Base-by-base conservation (phyloP, 2,329 filamentous ascomycete genomes). In the Purpureocillium takamizusanense region DNA sequence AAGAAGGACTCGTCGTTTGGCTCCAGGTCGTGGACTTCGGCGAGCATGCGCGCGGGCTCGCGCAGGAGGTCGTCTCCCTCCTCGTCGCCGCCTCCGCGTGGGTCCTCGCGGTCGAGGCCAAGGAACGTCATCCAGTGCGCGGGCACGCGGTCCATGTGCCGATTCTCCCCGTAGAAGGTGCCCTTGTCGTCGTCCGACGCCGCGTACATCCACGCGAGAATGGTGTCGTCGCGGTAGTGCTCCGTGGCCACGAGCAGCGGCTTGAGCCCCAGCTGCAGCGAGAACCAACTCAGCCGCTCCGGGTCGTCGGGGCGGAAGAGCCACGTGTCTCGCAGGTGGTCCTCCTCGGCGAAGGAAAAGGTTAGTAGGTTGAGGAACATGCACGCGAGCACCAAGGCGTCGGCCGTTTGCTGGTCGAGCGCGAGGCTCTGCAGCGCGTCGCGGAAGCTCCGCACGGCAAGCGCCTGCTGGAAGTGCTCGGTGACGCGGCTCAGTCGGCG, bases 351-450 rank as follows among this genome's bases (percentile, higher is more conserved):
- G 5, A 41, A 16, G 2, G 49, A 43, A 37, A 52, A 52, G 2
- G 48, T 42, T 6, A 54, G 44, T 27, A 51, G 41, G 30, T 51
- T 51, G 16, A 54, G 39, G 17, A 52, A 41, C 37, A 53, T 44
- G 11, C 46, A 42, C 3, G 50, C 48, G 12, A 52, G 32, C n/a
- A 52, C 41, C 4, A 52, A 33, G 12, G 51, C 47, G 33, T 54
- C 50, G 7, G 49, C 42, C 3, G 42, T 35, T 21, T 47, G 42
- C 12, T 47, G 39, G 10, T 43, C 43, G 4, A 54, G 35, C 1
- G 46, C 21, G 21, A 25, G 42, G 14, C 41, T 31, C 1, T n/a
- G 30, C 14, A 54, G 42, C 2, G 51, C 51, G 0, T 35, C 30
- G n/a, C 48, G 44, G 17, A 53, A 51, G 37, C 35, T 38, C 7